A percentile compares a stretch with the other conserved stretches of the same genome.
Conservation (phyloP, 1,139 yeast species). For the Protomyces macrosporus region DNA sequence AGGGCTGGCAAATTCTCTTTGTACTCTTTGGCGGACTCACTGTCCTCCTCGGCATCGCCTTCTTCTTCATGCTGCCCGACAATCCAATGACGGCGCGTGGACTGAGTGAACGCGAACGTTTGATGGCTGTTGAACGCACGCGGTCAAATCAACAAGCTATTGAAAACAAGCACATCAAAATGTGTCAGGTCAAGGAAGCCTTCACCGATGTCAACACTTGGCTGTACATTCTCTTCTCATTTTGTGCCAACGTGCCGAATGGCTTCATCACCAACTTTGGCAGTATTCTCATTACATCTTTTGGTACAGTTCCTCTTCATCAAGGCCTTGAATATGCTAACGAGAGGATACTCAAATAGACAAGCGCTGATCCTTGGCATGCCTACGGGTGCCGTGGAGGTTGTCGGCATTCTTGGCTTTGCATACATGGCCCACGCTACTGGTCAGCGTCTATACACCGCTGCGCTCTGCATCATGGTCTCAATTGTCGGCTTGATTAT, state of each 20-base stretch:
- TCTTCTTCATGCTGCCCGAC: constrained; percentile 49
- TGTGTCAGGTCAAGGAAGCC: constrained; percentile 45
- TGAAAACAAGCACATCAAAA: constrained; percentile 50
- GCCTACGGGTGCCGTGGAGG: constrained; percentile 34
- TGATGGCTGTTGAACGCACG: constrained; percentile 52
- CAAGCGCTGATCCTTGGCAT: constrained; percentile 34
- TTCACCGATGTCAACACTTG: constrained; percentile 46
- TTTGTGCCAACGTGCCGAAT: constrained; percentile 33
- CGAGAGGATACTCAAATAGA: constrained; percentile 30
- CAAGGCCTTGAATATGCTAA: not conserved
- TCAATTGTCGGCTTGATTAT: constrained; percentile 33
- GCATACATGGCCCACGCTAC: constrained; percentile 30
- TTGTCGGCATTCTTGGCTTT: constrained; percentile 29
- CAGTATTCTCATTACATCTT: constrained; percentile 33
- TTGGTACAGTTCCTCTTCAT: constrained; percentile 30
- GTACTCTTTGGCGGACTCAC: constrained; percentile 42
- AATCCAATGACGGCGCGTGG: constrained; percentile 53
- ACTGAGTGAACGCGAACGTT: constrained; percentile 49
- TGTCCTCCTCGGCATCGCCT: constrained; percentile 33
- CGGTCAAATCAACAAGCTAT: constrained; percentile 47
- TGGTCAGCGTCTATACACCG: constrained; percentile 30
- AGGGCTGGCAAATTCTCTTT: constrained; percentile 46
- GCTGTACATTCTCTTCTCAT: constrained; percentile 39
- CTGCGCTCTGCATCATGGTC: constrained; percentile 30
- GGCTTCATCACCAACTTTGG: constrained; percentile 35